Percentiles rank a stretch among this genome's conserved stretches.
These are phyloP conservation scores for Eimeria sp. DNA, from an alignment of 169 alveolate genomes.

Conservation along the genomic window DNA sequence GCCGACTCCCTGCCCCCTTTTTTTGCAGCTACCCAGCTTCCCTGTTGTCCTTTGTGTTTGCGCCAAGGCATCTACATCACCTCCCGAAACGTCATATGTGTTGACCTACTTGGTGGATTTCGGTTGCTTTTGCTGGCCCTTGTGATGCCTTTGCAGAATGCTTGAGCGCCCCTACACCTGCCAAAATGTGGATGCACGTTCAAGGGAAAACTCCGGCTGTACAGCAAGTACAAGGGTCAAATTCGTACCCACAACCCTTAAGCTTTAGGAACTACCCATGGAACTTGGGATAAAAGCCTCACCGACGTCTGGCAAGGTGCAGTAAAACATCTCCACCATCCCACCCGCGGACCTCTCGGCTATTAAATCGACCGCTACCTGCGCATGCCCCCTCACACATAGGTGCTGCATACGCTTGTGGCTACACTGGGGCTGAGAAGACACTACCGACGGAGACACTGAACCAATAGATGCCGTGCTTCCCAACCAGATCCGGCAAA, in stretches of 20 bases:
- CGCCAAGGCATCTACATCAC: neutral
- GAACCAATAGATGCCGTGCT: neutral
- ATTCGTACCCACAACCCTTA: neutral
- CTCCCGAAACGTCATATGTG: neutral
- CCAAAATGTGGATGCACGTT: neutral
- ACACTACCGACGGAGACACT: neutral
- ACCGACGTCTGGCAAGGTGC: conserved; percentile 72
- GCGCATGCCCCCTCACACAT: neutral
- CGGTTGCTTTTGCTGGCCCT: conserved; percentile 34
- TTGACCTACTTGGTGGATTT: conserved; percentile 48
- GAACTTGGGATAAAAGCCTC: neutral
- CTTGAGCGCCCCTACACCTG: conserved; percentile 69
- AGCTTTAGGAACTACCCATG: neutral
- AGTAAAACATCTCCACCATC: conserved; percentile 79
- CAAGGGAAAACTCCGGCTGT: neutral
- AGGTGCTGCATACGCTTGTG: neutral
- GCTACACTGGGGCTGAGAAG: neutral
- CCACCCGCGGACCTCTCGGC: conserved; percentile 82
- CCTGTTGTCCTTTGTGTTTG: neutral
- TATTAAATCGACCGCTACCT: conserved; percentile 77
- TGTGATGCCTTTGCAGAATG: conserved; percentile 6
- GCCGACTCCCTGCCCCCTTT: neutral
- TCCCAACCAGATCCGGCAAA: neutral
- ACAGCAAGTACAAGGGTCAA: neutral
- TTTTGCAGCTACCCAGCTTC: neutral